Base-by-base conservation (phyloP, 2,329 filamentous ascomycete species). In the Falciphora oryzae region DNA sequence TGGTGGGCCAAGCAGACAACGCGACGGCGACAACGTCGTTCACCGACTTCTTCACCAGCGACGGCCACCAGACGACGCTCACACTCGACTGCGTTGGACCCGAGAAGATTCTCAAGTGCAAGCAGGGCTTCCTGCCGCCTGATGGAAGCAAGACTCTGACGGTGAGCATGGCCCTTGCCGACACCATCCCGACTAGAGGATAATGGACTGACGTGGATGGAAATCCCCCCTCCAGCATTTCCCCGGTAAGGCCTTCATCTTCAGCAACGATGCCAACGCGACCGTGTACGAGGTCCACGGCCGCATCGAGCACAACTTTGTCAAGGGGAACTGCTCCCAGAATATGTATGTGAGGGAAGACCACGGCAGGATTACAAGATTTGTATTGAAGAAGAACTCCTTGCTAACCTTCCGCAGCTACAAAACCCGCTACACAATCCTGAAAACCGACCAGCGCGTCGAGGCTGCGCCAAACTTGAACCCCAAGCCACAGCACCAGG, bases 101-200 rank as follows among this genome's bases (percentile, higher is more conserved):
- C n/a, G 60, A 13, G 13, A 44, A 44, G 14, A 62, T 62, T 27
- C 60, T 62, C 25, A 62, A 53, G 38, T 62, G 60, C 60, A 62
- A 62, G 38, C 60, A 62, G 60, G 60, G 60, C 6, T 62, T 62
- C 35, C 60, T 62, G n/a, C 60, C 60, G 2, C 60, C 60, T 8
- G 60, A 62, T 27, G 60, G 60, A 7, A 62, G 60, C 60, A 62
- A 62, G 60, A 62, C 60, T 27, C 35, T 62, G 60, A 62, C n/a
- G 18, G 44, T 53, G 44, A 53, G 44, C 38, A 50, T 22, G 38
- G 44, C 44, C 44, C 16, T 44, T 3, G 38, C 38, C 16, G 13
- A 4, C 4, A 3, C 18, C 14, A 53, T 11, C 2, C 14, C 6
- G 13, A 44, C 6, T 44, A 7, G 8, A 7, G 2, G 10, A n/a